phyloP scores from a whole-genome alignment of 208 protist genomes.

The Herpetomonas muscarum region DNA sequence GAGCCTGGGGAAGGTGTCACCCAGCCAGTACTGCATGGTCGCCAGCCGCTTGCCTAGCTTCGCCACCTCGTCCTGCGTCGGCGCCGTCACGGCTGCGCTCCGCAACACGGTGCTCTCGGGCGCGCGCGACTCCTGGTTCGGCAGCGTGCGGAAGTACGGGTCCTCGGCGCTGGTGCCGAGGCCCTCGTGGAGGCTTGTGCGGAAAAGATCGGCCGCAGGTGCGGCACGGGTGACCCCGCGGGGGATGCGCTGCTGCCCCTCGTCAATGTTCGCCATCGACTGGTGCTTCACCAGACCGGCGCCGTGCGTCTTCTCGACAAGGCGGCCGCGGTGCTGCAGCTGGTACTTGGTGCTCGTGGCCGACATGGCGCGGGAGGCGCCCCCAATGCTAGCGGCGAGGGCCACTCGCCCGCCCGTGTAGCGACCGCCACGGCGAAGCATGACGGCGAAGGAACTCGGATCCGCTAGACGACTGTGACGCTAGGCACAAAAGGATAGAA shows the following conservation, averaged over 20 bases:
- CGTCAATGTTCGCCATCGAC: constrained; percentile 26
- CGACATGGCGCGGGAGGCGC: constrained; percentile 6
- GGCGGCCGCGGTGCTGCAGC: constrained; percentile 52
- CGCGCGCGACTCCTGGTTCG: constrained; percentile 49
- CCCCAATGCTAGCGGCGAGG: constrained; percentile 1
- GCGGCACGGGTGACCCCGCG: constrained; percentile 33
- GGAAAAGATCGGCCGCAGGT: constrained; percentile 67
- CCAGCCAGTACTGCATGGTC: constrained; percentile 71
- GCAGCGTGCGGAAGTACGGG: constrained; percentile 74
- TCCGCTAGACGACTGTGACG: constrained; percentile 7
- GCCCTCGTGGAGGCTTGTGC: constrained; percentile 70
- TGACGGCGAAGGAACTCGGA: background rate
- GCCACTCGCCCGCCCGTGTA: background rate
- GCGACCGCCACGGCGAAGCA: constrained; percentile 1
- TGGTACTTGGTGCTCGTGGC: constrained; percentile 9
- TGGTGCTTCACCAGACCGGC: constrained; percentile 60
- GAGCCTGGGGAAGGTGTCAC: constrained; percentile 51
- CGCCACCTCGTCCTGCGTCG: constrained; percentile 47
- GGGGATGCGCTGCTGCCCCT: constrained; percentile 13
- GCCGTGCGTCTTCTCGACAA: constrained; percentile 53
- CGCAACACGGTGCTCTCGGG: constrained; percentile 58
- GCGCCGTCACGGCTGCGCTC: constrained; percentile 18
- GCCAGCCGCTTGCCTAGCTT: constrained; percentile 36
- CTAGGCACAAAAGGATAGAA: constrained; percentile 7
- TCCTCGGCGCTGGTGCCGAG: constrained; percentile 67